Evolutionary conservation across 1,284 basidiomycete genomes (phyloP), one percentile per base, ranked within the genome.

Genomic region (Microbotryum saponariae): DNA sequence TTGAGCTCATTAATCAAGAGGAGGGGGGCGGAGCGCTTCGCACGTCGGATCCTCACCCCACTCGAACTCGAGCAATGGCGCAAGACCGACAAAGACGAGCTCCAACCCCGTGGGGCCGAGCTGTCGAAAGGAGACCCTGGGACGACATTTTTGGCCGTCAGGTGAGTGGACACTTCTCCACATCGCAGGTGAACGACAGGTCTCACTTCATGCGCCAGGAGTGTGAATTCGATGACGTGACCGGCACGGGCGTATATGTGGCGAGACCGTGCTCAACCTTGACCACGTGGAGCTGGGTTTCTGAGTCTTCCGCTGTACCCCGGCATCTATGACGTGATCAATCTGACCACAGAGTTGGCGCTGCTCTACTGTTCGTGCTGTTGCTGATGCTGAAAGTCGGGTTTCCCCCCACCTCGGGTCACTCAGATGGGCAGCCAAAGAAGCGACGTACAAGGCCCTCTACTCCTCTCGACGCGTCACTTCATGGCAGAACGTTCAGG

Each of bases 381-480:
- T 1, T 16, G 31, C 31, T 42, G 37, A 23, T 20, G 51, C 51
- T 1, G 27, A 42, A 23, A 21, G 42, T 18, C 27, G 23, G n/a
- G 42, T 42, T 31, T n/a, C 33, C 47, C 16, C 29, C 27, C 42
- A 16, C 4, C 10, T 20, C 6, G 42, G 25, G 33, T 42, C 47
- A 16, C 37, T 12, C 50, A 74, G 73, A 29, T 74, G 73, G 73
- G 62, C 73, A 12, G 73, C 72, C 8, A 74, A 74, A 58, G 73
- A 74, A 64, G 73, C 73, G 1, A 70, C 71, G 3, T 74, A 71
- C 63, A 74, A 74, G 48, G 73, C 73, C 0, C 56, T 73, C 8
- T 71, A 68, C 59, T 68, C 72, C 0, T 9, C 44, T 6, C 21
- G 52, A 27, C 47, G 25, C 0, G 51, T 63, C 2, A 59, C 56